A percentile compares a stretch with the other conserved stretches of the same genome.
Conservation (phyloP, 371 early-diverging fungal species). For the Mucor plumbeus region DNA sequence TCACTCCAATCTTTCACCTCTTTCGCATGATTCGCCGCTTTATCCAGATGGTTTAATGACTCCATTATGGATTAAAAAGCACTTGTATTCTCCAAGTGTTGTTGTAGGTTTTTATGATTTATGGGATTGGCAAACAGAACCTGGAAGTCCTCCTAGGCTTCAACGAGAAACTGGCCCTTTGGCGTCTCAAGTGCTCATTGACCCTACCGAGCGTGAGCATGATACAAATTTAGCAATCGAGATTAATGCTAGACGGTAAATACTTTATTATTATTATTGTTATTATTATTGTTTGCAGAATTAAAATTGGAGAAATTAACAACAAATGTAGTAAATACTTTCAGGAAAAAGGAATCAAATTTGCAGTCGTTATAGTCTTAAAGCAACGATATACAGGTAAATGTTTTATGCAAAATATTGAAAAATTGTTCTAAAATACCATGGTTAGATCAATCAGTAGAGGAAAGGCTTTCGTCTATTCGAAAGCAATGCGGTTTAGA, state of each 20-base stretch:
- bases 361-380: conserved; percentile 72
- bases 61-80: conserved; percentile 73
- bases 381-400: conserved; percentile 61
- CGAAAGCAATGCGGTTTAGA: conserved; percentile 73
- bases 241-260: conserved; percentile 70
- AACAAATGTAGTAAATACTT: conserved; percentile 58
- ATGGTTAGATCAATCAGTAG: conserved; percentile 56
- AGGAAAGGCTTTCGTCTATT: conserved; percentile 68
- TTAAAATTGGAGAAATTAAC: background rate
- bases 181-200: conserved; percentile 52
- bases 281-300: too few species aligned
- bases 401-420: background rate
- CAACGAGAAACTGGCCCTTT: conserved; percentile 62
- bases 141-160: conserved; percentile 25
- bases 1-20: conserved; percentile 72
- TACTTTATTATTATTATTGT: background rate
- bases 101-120: conserved; percentile 75
- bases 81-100: conserved; percentile 68
- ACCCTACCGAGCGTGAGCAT: conserved; percentile 63
- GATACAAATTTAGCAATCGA: conserved; percentile 67
- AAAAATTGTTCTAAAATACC: background rate
- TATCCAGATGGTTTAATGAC: conserved; percentile 85
- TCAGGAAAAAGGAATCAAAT: conserved; percentile 74
- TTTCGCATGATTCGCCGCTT: conserved; percentile 69
- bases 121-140: conserved; percentile 55